Evolutionary conservation across 441 rosid genomes (phyloP), one percentile per base, ranked within the genome.

Genomic region (Aquilaria agallochum): DNA sequence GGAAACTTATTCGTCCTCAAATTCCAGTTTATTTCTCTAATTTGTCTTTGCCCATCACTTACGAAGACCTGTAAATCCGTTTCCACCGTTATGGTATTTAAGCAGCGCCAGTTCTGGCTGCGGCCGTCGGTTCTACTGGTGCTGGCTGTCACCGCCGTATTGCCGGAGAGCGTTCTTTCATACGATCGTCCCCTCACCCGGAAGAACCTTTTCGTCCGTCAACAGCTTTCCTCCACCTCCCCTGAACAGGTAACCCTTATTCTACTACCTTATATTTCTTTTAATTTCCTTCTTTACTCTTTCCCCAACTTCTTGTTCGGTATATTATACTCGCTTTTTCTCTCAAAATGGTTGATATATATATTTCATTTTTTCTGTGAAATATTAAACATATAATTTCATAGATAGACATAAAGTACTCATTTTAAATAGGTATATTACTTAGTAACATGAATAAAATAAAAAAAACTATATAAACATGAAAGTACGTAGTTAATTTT

Each of bases 131-230:
- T 20, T 20, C 27, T 32, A 42, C 12, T 66, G 13, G 58, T 57
- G 14, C 5, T 5, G 53, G 58, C 30, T n/a, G 11, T 50, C 6
- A 11, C 62, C 52, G 15, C 62, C 46, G 63, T 44, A 14, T 33
- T 34, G 50, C 3, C 64, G 6, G 67, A 54, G 34, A 9, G 34
- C 49, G 72, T 36, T 40, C 32, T 54, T 30, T 67, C 72, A 15
- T 72, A 67, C 60, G 54, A 59, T 4, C 68, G 76, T 31, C 76
- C 76, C 12, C 67, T 14, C 9, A 11, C 66, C 3, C 59, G 76
- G 10, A 48, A 50, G 15, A 31, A 32, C 52, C 12, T 63, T 32
- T 40, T 30, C 62, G 2, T 63, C 31, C 55, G 11, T 31, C 72
- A 30, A 0, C 13, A 53, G 5, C 6, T 51, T 42, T 40, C 45